Base-by-base conservation (phyloP, 805 yeast species). In the Isabelozyma pseudorhagii region DNA sequence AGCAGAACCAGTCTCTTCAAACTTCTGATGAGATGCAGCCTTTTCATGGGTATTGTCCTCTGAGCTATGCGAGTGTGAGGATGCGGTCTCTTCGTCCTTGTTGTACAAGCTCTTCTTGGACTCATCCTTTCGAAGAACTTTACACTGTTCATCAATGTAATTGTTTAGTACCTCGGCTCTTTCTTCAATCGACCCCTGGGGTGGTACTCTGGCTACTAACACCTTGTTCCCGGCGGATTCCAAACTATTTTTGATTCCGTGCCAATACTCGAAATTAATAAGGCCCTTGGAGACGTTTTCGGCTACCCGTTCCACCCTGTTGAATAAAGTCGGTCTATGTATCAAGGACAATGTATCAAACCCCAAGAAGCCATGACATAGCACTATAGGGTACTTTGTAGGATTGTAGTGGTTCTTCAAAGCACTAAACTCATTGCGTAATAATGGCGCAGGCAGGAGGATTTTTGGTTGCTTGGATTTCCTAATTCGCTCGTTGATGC, bases 361-460 rank as follows among this genome's bases (percentile, higher is more conserved):
- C 1, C 97, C 97, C 0, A 89, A 82, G 21, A 90, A 76, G 0
- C 97, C 97, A 69, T 90, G 97, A 58, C 96, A 90, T 27, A 90
- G 66, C 0, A 90, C 86, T 1, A 90, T 80, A 0, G 97, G 96
- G 58, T 77, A 72, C 55, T 80, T 79, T 0, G 96, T 91, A 4
- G 85, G 77, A 10, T 65, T 59, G 59, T 84, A 86, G 29, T 70
- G 53, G 8, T 74, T 67, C 52, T 69, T 56, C 11, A 74, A 48
- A 11, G 41, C 48, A 14, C 66, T 56, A 50, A 57, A 72, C 49
- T 62, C 62, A 31, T 31, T 31, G 36, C 36, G 10, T 31, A 31
- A 3, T 13, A 31, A 8, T 4, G n/a, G 36, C n/a, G n/a, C 10
- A 8, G n/a, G 36, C 36, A 8, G n/a, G 36, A 31, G n/a, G n/a